Evolutionary conservation across 306 rosid genomes (phyloP).

Genomic region (Quercus suber): DNA sequence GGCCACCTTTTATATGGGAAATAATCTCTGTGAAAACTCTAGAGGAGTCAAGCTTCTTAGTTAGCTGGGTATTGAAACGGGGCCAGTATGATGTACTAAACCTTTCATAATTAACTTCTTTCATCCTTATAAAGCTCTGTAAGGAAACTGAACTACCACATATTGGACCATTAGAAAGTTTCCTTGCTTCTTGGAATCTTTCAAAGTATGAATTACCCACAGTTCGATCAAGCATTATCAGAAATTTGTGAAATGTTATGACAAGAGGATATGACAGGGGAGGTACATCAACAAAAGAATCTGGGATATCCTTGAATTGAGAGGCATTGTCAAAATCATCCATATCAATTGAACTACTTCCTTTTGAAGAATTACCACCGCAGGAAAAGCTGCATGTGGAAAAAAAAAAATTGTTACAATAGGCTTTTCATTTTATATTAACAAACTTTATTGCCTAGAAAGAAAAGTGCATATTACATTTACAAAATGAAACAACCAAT

Average conservation of each 20-base stretch:
- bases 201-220: conserved; percentile 63
- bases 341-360: conserved; percentile 18
- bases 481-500: too few species aligned
- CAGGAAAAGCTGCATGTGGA: conserved; percentile 37
- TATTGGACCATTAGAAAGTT: conserved; percentile 13
- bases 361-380: conserved; percentile 23
- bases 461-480: too few species aligned
- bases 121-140: conserved; percentile 49
- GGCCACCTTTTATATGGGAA: conserved; percentile 71
- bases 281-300: conserved; percentile 55
- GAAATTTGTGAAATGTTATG: conserved; percentile 68
- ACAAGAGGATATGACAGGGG: conserved; percentile 60
- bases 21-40: conserved; percentile 68
- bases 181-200: conserved; percentile 38
- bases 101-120: conserved; percentile 65
- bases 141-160: conserved; percentile 45
- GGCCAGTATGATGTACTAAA: conserved; percentile 72
- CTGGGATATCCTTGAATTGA: conserved; percentile 48
- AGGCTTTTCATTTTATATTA: neutral
- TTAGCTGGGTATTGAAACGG: conserved; percentile 47
- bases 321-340: conserved; percentile 49
- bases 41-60: conserved; percentile 58
- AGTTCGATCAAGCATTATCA: conserved; percentile 85
- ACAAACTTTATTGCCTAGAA: too few species aligned
- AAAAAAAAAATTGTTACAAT: neutral